phyloP scores from a whole-genome alignment of 2,329 filamentous ascomycete species.

The Blastomyces parvus region DNA sequence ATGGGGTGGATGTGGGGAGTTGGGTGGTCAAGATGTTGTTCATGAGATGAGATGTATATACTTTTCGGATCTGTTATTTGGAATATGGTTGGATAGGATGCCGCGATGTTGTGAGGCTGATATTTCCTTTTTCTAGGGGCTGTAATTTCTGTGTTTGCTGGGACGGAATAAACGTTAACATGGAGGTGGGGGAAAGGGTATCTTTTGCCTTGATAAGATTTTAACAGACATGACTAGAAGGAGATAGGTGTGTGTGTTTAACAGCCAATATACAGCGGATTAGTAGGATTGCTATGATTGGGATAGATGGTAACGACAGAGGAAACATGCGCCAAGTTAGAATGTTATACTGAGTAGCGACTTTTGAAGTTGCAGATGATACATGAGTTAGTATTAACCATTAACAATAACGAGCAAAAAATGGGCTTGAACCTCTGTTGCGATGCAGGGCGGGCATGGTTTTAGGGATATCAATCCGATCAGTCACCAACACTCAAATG shows the following conservation, averaged over 20 bases:
- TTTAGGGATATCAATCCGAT: background rate
- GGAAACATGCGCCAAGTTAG: background rate
- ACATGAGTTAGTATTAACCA: background rate
- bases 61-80: too few relatives aligned
- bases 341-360: background rate
- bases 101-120: background rate
- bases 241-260: background rate
- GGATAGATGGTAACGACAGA: background rate
- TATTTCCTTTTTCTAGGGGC: background rate
- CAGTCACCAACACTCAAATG: background rate
- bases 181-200: background rate
- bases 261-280: background rate
- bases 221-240: background rate
- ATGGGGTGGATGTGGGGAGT: slow-evolving; percentile 33
- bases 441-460: too few relatives aligned
- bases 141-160: background rate
- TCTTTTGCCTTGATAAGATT: background rate
- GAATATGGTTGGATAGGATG: background rate
- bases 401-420: background rate
- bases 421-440: too few relatives aligned
- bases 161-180: background rate
- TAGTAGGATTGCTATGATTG: background rate
- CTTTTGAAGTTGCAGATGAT: background rate
- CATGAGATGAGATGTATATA: background rate
- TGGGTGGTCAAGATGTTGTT: slow-evolving; percentile 19